phyloP scores from a whole-genome alignment of 495 filamentous ascomycete species.

The Hyphodiscus hymeniophilus region DNA sequence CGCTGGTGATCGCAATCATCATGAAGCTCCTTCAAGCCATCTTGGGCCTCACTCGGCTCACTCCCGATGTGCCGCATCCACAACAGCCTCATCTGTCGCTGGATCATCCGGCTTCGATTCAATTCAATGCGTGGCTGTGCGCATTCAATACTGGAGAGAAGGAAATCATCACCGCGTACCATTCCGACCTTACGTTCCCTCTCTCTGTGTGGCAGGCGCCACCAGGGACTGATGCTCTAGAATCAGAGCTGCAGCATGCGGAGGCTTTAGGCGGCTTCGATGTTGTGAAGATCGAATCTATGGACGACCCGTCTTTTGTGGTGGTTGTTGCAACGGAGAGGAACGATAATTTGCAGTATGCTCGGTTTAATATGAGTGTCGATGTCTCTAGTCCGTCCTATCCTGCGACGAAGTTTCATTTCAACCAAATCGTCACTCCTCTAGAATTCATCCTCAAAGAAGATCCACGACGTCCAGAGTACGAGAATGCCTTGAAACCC shows the following conservation, averaged over 20 bases:
- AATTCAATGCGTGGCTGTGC: background rate
- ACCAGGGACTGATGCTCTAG: background rate
- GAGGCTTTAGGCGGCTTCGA: background rate
- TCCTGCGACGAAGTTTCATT: constrained; percentile 1
- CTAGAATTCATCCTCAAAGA: constrained; percentile 4
- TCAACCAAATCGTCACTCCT: background rate
- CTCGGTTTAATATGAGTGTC: background rate
- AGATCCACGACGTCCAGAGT: background rate
- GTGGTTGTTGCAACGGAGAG: background rate
- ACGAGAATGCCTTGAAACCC: constrained; percentile 1
- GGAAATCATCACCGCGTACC: background rate
- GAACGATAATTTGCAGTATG: background rate
- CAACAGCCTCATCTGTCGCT: background rate
- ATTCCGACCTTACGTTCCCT: background rate
- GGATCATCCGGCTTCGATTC: background rate
- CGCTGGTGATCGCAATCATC: too few species aligned
- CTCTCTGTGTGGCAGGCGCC: background rate
- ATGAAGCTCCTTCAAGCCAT: background rate
- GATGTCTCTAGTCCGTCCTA: background rate
- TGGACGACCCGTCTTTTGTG: background rate
- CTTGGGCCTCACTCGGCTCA: background rate
- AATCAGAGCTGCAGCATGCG: background rate
- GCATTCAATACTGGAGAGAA: background rate
- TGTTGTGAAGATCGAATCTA: background rate
- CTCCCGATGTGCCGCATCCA: background rate